Conservation (phyloP, 108 stramenopile species). For the Bacterosira constricta region DNA sequence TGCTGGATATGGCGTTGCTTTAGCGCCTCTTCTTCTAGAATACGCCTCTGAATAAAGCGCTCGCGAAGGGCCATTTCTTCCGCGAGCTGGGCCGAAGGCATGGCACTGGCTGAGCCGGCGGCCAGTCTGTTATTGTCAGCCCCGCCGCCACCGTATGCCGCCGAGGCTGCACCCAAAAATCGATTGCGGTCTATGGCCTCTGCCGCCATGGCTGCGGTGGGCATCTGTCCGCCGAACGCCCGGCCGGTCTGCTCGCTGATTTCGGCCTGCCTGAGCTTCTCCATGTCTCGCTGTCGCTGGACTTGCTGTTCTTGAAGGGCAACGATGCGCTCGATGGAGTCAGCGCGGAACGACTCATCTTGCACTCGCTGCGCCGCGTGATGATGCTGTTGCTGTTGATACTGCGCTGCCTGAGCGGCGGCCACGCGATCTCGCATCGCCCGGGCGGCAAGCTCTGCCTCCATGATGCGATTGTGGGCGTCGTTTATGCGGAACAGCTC, state of each 20-base stretch:
- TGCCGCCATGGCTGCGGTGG: background rate
- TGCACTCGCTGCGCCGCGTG: background rate
- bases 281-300: background rate
- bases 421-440: background rate
- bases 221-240: too few species aligned
- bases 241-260: too few species aligned
- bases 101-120: background rate
- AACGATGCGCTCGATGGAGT: background rate
- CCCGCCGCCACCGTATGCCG: too few species aligned
- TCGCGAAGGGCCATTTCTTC: background rate
- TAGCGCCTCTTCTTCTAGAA: background rate
- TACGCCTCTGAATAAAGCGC: background rate
- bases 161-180: too few species aligned
- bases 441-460: background rate
- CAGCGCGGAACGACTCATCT: background rate
- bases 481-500: background rate
- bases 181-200: too few species aligned
- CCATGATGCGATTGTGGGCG: background rate
- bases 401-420: background rate
- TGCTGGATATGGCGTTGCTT: background rate
- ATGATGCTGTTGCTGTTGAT: background rate
- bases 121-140: background rate
- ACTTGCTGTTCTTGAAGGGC: background rate
- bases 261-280: too few species aligned
- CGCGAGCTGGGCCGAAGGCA: conserved; percentile 1